Percentiles rank a stretch among this genome's conserved stretches.
phyloP scores from a whole-genome alignment of 768 basidiomycete species.

The Pisolithus orientalis region DNA sequence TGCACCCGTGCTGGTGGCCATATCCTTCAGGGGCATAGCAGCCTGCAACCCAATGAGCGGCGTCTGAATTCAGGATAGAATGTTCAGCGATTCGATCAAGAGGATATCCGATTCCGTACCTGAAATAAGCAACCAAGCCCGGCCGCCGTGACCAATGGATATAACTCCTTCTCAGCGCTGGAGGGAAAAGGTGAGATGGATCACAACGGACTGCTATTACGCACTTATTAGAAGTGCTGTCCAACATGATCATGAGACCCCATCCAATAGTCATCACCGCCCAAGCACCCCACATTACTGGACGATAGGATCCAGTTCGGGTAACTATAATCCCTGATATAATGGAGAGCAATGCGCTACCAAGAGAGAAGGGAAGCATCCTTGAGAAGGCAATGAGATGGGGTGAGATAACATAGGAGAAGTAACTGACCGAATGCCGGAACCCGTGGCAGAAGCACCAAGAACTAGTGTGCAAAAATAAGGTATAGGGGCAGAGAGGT shows the following conservation, averaged over 20 bases:
- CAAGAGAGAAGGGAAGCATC: conserved; percentile 32
- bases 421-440: conserved; percentile 24
- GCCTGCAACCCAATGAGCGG: conserved; percentile 36
- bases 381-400: conserved; percentile 11
- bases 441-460: conserved; percentile 30
- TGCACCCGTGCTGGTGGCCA: conserved; percentile 37
- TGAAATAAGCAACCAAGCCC: conserved; percentile 33
- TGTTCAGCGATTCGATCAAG: background rate
- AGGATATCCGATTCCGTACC: conserved; percentile 2
- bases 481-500: background rate
- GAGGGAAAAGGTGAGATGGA: background rate
- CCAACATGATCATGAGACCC: conserved; percentile 32
- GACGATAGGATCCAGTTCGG: conserved; percentile 24
- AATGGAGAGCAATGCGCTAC: conserved; percentile 11
- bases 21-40: conserved; percentile 40
- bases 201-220: conserved; percentile 1
- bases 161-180: conserved; percentile 28
- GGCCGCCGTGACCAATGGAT: conserved; percentile 26
- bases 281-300: conserved; percentile 26
- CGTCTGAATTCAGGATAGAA: conserved; percentile 1
- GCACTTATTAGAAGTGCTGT: conserved; percentile 25
- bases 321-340: conserved; percentile 22
- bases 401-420: no score
- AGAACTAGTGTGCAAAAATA: conserved; percentile 16
- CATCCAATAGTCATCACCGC: conserved; percentile 27